Evolutionary conservation across 2,329 filamentous ascomycete species (phyloP), one percentile per base, ranked within the genome.

Genomic region (Fusarium pininemorale): DNA sequence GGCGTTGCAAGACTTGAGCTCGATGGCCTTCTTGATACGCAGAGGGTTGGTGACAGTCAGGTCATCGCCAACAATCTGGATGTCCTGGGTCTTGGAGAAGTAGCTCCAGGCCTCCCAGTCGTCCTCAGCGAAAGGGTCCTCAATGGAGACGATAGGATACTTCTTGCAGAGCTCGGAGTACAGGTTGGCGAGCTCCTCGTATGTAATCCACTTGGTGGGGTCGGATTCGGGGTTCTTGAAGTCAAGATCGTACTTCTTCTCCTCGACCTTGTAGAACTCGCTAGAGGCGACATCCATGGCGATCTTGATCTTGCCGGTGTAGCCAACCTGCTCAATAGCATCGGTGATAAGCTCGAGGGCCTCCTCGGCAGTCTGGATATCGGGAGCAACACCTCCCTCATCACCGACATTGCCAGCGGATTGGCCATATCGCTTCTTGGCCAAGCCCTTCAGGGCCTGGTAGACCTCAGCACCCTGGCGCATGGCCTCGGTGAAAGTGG

Each of bases 91-190:
- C 93, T 98, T 98, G 93, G 93, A 98, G 93, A 98, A 99, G 92
- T 98, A 98, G 91, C 94, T 97, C 96, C 96, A 99, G 73, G 96
- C 96, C 91, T 98, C 96, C 96, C 96, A 99, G 90, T 99, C 96
- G 82, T 98, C 96, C 91, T 99, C 96, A 76, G 94, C 96, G 87
- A 99, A 99, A 83, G 96, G 96, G 85, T 99, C 96, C 89, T 99
- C 96, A 80, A 99, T 98, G 86, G 91, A 94, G 87, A 98, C 94
- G 82, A 99, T 99, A 81, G 96, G 96, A 89, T 99, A 99, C 89
- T 98, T 98, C 90, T 92, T 90, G 83, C 90, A 89, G 72, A 99
- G 92, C 53, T 91, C 88, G 84, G 93, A 91, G 92, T 99, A 98
- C 81, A 97, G 88, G 82, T 93, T 91, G 83, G 96, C 96, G 74